A percentile compares a stretch with the other conserved stretches of the same genome.
Conservation (phyloP, 331 rosid genomes). For the Dryas integrifolia region DNA sequence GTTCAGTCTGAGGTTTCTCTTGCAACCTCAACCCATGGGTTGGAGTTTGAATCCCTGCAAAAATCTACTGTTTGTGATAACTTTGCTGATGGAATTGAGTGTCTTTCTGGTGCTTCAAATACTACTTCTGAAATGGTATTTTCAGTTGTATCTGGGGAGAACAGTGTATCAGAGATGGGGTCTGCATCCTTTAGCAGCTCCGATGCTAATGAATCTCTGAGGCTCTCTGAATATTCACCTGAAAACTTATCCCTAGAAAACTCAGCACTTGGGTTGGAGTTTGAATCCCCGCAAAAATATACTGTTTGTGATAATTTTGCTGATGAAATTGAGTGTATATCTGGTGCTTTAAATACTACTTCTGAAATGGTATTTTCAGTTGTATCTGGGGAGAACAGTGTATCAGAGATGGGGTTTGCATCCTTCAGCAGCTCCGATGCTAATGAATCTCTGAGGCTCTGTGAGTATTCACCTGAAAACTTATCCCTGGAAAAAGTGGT, state of each 20-base stretch:
- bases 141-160: conserved; percentile 31
- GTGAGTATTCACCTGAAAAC: conserved; percentile 32
- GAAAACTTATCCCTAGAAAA: conserved; percentile 29
- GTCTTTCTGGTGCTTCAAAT: conserved; percentile 21
- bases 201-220: conserved; percentile 21
- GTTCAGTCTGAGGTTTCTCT: conserved; percentile 25
- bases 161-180: conserved; percentile 11
- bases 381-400: conserved; percentile 30
- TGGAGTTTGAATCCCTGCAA: conserved; percentile 13
- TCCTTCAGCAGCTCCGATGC: conserved; percentile 25
- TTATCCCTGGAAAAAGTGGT: conserved; percentile 22
- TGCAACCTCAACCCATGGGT: conserved; percentile 19
- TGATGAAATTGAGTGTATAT: conserved; percentile 9
- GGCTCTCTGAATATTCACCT: conserved; percentile 31
- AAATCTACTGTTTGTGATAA: conserved; percentile 23
- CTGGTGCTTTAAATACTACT: conserved; percentile 21
- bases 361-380: conserved; percentile 23
- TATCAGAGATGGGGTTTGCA: conserved; percentile 16
- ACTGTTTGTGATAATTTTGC: conserved; percentile 20
- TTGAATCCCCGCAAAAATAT: conserved; percentile 1
- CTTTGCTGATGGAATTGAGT: conserved; percentile 4
- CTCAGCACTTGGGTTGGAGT: conserved; percentile 6
- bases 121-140: conserved; percentile 21
- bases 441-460: not conserved
- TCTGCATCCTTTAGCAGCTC: conserved; percentile 29